Evolutionary conservation across 2,329 filamentous ascomycete species (phyloP).

Genomic region (Nothomitra cinnamomea): DNA sequence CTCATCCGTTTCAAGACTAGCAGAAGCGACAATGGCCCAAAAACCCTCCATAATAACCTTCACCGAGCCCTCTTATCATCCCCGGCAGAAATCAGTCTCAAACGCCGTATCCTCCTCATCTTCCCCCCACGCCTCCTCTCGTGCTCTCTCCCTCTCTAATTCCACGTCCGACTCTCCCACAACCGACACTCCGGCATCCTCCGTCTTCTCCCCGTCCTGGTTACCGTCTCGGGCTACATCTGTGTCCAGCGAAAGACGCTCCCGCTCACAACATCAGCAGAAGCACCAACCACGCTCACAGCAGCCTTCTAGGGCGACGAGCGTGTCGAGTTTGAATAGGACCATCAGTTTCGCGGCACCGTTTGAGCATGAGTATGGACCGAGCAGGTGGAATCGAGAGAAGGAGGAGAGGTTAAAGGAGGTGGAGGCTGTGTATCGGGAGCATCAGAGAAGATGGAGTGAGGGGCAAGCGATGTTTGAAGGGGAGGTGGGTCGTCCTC

Average conservation of each 20-base stretch:
- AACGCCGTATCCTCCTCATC: neutral
- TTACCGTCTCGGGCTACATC: neutral
- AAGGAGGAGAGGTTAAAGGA: conserved; percentile 9
- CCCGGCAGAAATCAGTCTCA: neutral
- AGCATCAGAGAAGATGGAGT: conserved; percentile 11
- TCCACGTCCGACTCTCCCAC: neutral
- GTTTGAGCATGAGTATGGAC: neutral
- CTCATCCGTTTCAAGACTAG: no score
- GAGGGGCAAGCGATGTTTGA: conserved; percentile 11
- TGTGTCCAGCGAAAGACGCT: neutral
- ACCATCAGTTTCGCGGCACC: neutral
- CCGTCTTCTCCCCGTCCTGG: neutral
- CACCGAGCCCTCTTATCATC: neutral
- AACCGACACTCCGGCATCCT: neutral
- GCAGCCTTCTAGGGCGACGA: no score
- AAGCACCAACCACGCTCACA: neutral
- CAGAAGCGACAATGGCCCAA: no score
- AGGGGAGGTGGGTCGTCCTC: conserved; percentile 12
- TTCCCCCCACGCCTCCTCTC: neutral
- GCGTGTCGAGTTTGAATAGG: neutral
- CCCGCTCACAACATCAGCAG: neutral
- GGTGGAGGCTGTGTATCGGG: conserved; percentile 8
- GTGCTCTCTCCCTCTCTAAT: neutral
- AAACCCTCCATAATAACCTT: neutral
- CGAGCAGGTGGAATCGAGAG: conserved; percentile 8